phyloP scores from a whole-genome alignment of 2,329 filamentous ascomycete species.

The Orbilia javanica region DNA sequence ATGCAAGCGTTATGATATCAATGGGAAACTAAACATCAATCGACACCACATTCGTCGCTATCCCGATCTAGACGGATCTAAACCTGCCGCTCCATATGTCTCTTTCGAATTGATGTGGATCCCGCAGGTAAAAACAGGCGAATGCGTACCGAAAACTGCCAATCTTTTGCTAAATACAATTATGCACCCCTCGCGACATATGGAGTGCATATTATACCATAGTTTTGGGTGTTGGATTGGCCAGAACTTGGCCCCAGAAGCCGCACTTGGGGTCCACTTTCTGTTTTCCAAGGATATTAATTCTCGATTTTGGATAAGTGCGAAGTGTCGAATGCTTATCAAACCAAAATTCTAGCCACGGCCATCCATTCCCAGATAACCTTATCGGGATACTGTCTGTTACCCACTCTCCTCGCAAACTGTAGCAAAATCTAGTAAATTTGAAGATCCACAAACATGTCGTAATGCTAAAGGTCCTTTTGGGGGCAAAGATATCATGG shows the following conservation, averaged over 20 bases:
- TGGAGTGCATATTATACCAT: conserved; percentile 27
- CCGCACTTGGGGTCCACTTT: no score
- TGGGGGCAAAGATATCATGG: background rate
- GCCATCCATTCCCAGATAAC: no score
- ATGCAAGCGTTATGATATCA: no score
- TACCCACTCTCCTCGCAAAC: no score
- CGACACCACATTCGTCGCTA: background rate
- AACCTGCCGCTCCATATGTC: background rate
- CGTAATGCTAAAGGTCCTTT: background rate
- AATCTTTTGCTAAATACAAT: background rate
- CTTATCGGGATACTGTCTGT: no score
- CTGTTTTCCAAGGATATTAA: no score
- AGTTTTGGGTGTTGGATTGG: background rate
- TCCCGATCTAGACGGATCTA: background rate
- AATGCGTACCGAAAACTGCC: background rate
- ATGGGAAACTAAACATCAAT: no score
- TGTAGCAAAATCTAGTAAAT: background rate
- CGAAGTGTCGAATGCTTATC: no score
- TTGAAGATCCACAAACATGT: background rate
- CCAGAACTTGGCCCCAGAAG: background rate
- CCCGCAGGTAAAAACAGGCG: background rate
- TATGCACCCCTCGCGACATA: conserved; percentile 36
- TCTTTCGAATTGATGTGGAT: background rate
- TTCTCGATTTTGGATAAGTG: no score
- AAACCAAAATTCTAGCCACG: no score